Percentiles rank a stretch among this genome's conserved stretches.
phyloP scores from a whole-genome alignment of 1,139 yeast species.

The Geotrichum histeridarum region DNA sequence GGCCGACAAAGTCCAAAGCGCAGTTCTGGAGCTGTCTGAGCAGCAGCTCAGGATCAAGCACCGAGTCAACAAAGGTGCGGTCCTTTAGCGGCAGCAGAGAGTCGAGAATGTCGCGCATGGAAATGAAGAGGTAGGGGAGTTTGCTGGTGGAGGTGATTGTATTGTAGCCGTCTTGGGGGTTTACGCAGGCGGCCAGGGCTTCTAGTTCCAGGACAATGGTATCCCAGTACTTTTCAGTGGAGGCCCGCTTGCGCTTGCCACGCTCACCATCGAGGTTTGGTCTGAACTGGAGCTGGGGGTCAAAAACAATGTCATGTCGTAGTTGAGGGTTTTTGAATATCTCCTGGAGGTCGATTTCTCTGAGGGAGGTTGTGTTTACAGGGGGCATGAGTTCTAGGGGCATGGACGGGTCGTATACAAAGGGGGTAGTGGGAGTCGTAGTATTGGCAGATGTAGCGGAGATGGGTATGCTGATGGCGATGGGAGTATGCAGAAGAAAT shows the following conservation, averaged over 20 bases:
- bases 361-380: slow-evolving; percentile 73
- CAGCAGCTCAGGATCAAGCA: slow-evolving; percentile 71
- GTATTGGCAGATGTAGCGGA: slow-evolving; percentile 2
- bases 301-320: slow-evolving; percentile 87
- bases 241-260: slow-evolving; percentile 68
- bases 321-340: slow-evolving; percentile 87
- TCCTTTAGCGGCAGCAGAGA: slow-evolving; percentile 76
- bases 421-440: slow-evolving; percentile 12
- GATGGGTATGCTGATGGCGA: background rate
- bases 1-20: slow-evolving; percentile 60
- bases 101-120: slow-evolving; percentile 70
- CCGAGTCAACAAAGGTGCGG: slow-evolving; percentile 60
- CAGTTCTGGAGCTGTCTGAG: slow-evolving; percentile 70
- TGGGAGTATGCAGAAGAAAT: slow-evolving; percentile 6
- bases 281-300: slow-evolving; percentile 86
- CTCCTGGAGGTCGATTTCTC: slow-evolving; percentile 83
- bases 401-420: slow-evolving; percentile 17
- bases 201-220: slow-evolving; percentile 61
- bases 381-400: slow-evolving; percentile 58
- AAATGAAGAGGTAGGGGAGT: slow-evolving; percentile 62
- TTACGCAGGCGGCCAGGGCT: slow-evolving; percentile 20
- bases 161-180: slow-evolving; percentile 13
- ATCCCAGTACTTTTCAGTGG: slow-evolving; percentile 79
- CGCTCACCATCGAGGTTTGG: slow-evolving; percentile 90
- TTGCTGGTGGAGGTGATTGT: slow-evolving; percentile 36